phyloP scores from a whole-genome alignment of 306 rosid species.

The Lotus japonicus region DNA sequence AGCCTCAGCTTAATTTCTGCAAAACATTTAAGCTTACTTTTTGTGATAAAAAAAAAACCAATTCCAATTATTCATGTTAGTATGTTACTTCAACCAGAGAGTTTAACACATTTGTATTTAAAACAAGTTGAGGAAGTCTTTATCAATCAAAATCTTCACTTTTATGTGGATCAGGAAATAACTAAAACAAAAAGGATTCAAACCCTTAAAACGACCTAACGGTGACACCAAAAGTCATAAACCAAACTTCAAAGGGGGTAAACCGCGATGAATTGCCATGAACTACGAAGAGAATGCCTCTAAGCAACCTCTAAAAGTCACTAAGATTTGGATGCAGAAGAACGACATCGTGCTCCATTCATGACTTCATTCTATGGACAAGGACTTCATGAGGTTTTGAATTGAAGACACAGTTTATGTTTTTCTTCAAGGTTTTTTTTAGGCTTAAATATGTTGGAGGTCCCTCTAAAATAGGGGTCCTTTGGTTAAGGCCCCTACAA shows the following conservation, averaged over 20 bases:
- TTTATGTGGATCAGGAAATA: conserved; percentile 4
- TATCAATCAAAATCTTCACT: conserved; percentile 14
- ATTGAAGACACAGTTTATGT: background rate
- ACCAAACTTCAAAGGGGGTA: background rate
- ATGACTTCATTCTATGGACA: conserved; percentile 14
- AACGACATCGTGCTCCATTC: background rate
- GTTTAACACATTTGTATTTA: background rate
- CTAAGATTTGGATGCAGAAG: conserved; percentile 17
- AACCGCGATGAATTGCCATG: background rate
- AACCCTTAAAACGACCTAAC: conserved; percentile 7
- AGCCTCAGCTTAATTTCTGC: too few species aligned
- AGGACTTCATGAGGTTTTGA: background rate
- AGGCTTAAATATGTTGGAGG: too few species aligned
- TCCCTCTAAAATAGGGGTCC: too few species aligned
- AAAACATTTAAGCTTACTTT: background rate
- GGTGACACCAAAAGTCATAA: conserved; percentile 33
- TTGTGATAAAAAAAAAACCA: background rate
- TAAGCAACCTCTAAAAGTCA: conserved; percentile 31
- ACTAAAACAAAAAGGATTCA: background rate
- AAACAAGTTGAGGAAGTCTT: background rate
- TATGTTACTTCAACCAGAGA: background rate
- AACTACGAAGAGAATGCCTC: conserved; percentile 10
- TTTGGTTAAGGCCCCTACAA: too few species aligned
- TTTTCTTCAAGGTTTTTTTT: background rate
- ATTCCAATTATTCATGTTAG: background rate